Base-by-base conservation (phyloP, 768 basidiomycete species). In the Pleurotus salmoneostramineus region DNA sequence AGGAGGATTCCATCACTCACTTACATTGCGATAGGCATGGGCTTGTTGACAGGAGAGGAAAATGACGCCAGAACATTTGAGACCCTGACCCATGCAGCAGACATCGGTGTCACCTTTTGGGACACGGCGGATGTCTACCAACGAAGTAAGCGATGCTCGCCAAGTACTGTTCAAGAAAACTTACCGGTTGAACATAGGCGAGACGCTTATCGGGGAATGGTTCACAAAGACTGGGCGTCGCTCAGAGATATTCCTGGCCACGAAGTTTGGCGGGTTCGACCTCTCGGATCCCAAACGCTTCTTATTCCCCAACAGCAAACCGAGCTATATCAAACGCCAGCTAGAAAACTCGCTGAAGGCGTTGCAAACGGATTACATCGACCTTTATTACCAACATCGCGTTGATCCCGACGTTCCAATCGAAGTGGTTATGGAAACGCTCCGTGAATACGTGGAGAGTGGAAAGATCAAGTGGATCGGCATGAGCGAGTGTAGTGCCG, bases 171-270 rank as follows among this genome's bases (percentile, higher is more conserved):
- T n/a, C 10, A 40, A 8, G n/a, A 40, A 8, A 40, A 40, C 37
- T 40, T 40, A 40, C 37, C 37, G 37, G 8, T 8, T 40, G n/a
- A 27, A 27, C n/a, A n/a, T 17, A 45, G 44, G 44, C 44, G 44
- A 45, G 44, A 45, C 44, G 10, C 12, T 45, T 6, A 11, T 45
- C 11, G 44, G 44, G 6, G 11, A 45, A 17, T 45, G 44, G 44
- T 45, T 45, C 44, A 17, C 44, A 6, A 11, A 45, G 44, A 79
- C 69, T 3, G 79, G 79, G 5, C 78, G 79, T 60, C 69, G 78
- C 11, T 64, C 63, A 51, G 69, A 80, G 10, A 81, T 83, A 15
- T 83, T 83, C 69, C 72, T 84, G 7, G 82, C 80, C 5, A 82
- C 81, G 27, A 84, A 83, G 65, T 82, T 80, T 47, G 80, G 80